A percentile compares a stretch with the other conserved stretches of the same genome.
phyloP scores from a whole-genome alignment of 495 filamentous ascomycete genomes.

The Neurospora sp. region DNA sequence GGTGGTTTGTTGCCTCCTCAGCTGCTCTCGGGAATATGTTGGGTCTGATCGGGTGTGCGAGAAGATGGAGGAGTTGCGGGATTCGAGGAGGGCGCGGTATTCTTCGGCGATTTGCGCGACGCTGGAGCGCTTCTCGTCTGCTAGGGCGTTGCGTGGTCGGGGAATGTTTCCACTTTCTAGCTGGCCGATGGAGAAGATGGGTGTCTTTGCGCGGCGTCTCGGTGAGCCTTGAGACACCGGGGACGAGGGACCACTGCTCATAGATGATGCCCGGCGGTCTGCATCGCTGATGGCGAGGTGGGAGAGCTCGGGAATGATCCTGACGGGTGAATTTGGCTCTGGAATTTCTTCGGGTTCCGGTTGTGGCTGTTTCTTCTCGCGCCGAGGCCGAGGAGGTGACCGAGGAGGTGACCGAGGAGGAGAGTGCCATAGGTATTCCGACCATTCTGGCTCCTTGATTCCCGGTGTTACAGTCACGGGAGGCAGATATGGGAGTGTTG shows the following conservation, averaged over 20 bases:
- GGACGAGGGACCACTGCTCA: conserved; percentile 7
- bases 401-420: neutral
- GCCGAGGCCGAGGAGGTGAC: neutral
- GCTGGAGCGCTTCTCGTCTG: conserved; percentile 19
- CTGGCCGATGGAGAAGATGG: conserved; percentile 31
- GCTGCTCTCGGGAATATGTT: neutral
- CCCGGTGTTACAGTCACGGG: conserved; percentile 9
- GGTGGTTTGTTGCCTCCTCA: neutral
- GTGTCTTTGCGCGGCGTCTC: conserved; percentile 32
- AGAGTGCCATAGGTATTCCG: conserved; percentile 23
- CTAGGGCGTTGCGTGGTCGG: conserved; percentile 14
- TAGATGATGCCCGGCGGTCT: conserved; percentile 9
- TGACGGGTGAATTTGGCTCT: conserved; percentile 11
- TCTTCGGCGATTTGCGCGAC: conserved; percentile 37
- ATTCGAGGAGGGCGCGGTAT: conserved; percentile 31
- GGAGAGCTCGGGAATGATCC: conserved; percentile 29
- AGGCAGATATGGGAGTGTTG: conserved; percentile 8
- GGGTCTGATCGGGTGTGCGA: conserved; percentile 15
- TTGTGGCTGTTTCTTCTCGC: neutral
- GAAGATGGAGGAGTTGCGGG: conserved; percentile 12
- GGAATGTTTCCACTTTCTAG: conserved; percentile 18
- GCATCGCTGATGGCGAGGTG: conserved; percentile 22
- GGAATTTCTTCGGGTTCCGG: conserved; percentile 7
- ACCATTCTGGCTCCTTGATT: conserved; percentile 25
- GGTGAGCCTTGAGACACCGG: conserved; percentile 2